Evolutionary conservation across 1,284 basidiomycete species (phyloP).

Genomic region (Ustilago sp.): DNA sequence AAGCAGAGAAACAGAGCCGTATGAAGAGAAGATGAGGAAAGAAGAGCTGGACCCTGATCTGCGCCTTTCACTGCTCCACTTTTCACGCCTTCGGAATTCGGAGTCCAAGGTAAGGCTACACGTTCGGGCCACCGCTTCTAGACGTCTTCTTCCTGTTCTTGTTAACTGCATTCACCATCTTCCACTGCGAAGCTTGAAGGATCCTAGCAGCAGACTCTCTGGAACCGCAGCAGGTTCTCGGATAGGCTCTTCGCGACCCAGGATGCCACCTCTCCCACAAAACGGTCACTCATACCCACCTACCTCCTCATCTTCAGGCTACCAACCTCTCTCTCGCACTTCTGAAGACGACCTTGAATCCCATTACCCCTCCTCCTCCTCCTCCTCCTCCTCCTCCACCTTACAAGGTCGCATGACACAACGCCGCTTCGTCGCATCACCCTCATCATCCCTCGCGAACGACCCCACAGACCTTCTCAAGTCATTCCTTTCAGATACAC

Average conservation of each 20-base stretch:
- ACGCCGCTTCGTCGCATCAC: conserved; percentile 26
- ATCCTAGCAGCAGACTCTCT: background rate
- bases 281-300: conserved; percentile 26
- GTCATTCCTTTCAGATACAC: conserved; percentile 34
- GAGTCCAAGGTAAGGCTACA: background rate
- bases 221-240: background rate
- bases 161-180: background rate
- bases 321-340: conserved; percentile 13
- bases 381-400: background rate
- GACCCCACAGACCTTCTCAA: conserved; percentile 21
- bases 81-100: background rate
- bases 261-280: conserved; percentile 31
- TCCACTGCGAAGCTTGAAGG: no score
- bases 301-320: conserved; percentile 25
- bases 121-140: background rate
- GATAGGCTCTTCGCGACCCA: background rate
- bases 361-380: background rate
- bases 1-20: background rate
- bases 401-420: background rate
- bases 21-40: background rate
- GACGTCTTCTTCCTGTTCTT: background rate
- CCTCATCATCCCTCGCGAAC: conserved; percentile 26
- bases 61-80: background rate
- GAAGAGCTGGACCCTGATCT: background rate
- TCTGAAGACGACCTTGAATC: conserved; percentile 23